Evolutionary conservation across 345 rosid species (phyloP), one percentile per base, ranked within the genome.

Genomic region (Alliaria petiolata): DNA sequence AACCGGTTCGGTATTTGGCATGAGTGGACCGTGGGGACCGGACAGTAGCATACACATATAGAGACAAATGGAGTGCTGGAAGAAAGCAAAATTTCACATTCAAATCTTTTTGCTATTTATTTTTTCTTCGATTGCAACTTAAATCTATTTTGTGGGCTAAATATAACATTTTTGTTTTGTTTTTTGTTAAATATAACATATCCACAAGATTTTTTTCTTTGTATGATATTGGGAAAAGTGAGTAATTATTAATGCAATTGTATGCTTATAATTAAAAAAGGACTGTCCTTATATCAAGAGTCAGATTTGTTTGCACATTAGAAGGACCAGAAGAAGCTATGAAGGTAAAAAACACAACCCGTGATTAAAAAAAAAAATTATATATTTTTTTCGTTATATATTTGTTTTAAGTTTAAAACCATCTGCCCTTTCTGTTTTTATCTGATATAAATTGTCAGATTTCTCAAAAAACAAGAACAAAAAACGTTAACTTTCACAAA

Each of bases 1-100:
- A 75, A 75, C 79, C 69, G 70, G 79, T 75, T 75, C 34, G 64
- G 79, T 75, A 62, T 35, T n/a, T 75, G 57, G 69, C 69, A 68
- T 56, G 62, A 54, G 22, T 75, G 74, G 74, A 68, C 44, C 79
- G 69, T 68, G 74, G 79, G 79, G 79, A 75, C 79, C 79, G 58
- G 14, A 54, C 64, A 52, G 16, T 51, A 53, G 33, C 74, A 75
- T 42, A 75, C 62, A 74, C 62, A 35, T 25, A 75, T 34, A 68
- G 43, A 62, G 64, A 68, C 63, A 75, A 61, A 52, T 52, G 58
- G n/a, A 52, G 56, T 68, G 74, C 69, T 68, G 74, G 69, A 75
- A 68, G 79, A 75, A 68, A 75, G 74, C 74, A 60, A 75, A 68
- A 36, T 26, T 62, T 75, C 79, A 53, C 56, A 54, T 64, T 64